phyloP scores from a whole-genome alignment of 441 rosid species.

The Melastoma candidum region DNA sequence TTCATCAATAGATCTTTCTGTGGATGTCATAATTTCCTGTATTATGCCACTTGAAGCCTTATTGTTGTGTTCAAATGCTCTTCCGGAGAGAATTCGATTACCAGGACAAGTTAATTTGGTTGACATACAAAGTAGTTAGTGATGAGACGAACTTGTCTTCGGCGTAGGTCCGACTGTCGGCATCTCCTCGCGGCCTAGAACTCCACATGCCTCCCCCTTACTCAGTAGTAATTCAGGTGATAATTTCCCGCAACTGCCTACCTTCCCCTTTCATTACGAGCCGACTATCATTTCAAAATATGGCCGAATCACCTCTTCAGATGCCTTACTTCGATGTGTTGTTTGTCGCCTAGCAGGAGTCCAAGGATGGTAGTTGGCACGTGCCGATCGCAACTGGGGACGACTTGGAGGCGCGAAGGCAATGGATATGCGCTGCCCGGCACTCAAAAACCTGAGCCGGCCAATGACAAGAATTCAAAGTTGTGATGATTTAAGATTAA shows the following conservation, averaged over 20 bases:
- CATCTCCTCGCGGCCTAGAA: conserved; percentile 30
- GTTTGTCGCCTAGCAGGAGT: conserved; percentile 45
- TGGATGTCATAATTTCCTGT: too few relatives aligned
- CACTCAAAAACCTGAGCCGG: conserved; percentile 1
- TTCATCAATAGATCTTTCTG: too few relatives aligned
- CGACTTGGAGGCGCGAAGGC: conserved; percentile 59
- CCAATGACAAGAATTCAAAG: too few relatives aligned
- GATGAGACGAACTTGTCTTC: background rate
- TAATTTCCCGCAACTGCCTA: background rate
- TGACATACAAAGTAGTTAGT: background rate
- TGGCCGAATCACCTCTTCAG: background rate
- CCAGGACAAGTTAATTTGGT: background rate
- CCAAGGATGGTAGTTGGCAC: conserved; percentile 85
- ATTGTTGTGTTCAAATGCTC: too few relatives aligned
- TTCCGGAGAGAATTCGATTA: background rate
- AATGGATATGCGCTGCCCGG: conserved; percentile 74
- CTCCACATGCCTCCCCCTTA: conserved; percentile 88
- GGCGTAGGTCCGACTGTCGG: conserved; percentile 54
- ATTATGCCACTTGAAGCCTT: too few relatives aligned
- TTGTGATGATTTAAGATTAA: background rate
- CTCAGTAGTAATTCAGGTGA: conserved; percentile 86
- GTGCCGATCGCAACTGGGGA: conserved; percentile 52
- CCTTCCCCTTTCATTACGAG: background rate
- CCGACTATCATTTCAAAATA: too few relatives aligned
- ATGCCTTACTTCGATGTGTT: background rate